Evolutionary conservation across 768 basidiomycete species (phyloP).

Genomic region (Chalciporus pseudorubinellus): DNA sequence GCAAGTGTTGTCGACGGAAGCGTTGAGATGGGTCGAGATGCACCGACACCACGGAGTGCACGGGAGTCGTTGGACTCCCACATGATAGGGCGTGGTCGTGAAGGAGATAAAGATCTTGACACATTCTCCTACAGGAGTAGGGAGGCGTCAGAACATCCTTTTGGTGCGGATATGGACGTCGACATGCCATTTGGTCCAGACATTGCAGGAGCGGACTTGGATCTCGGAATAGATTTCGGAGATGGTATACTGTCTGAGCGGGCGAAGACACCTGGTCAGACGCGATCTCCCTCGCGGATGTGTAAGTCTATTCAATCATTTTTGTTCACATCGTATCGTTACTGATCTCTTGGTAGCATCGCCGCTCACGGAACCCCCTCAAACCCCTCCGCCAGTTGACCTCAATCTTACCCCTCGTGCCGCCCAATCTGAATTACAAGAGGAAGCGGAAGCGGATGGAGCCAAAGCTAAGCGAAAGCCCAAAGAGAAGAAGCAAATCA

Average conservation of each 20-base stretch:
- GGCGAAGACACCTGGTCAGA: conserved; percentile 57
- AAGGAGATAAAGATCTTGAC: conserved; percentile 56
- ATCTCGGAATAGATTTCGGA: conserved; percentile 70
- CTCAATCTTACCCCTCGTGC: conserved; percentile 48
- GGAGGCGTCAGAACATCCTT: conserved; percentile 65
- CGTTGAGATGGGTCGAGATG: conserved; percentile 77
- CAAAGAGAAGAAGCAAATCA: conserved; percentile 83
- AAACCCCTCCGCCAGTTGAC: conserved; percentile 71
- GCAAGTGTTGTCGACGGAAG: conserved; percentile 56
- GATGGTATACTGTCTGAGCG: conserved; percentile 47
- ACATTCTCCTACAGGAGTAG: conserved; percentile 62
- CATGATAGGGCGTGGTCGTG: conserved; percentile 46
- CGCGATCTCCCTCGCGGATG: conserved; percentile 61
- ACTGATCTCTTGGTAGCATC: conserved; percentile 50
- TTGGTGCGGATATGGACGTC: conserved; percentile 51
- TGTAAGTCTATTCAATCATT: conserved; percentile 43
- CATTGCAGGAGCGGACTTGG: conserved; percentile 55
- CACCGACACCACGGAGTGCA: conserved; percentile 41
- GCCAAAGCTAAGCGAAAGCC: conserved; percentile 47
- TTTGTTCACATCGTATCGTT: conserved; percentile 2
- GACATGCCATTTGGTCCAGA: conserved; percentile 52
- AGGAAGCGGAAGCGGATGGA: conserved; percentile 32
- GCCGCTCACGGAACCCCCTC: conserved; percentile 70
- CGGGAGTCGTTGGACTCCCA: conserved; percentile 62
- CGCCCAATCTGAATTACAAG: conserved; percentile 39